Percentiles rank a stretch among this genome's conserved stretches.
These are phyloP conservation scores for Colletotrichum euphorbiae DNA, from an alignment of 2,329 filamentous ascomycete genomes.

Conservation along the genomic window DNA sequence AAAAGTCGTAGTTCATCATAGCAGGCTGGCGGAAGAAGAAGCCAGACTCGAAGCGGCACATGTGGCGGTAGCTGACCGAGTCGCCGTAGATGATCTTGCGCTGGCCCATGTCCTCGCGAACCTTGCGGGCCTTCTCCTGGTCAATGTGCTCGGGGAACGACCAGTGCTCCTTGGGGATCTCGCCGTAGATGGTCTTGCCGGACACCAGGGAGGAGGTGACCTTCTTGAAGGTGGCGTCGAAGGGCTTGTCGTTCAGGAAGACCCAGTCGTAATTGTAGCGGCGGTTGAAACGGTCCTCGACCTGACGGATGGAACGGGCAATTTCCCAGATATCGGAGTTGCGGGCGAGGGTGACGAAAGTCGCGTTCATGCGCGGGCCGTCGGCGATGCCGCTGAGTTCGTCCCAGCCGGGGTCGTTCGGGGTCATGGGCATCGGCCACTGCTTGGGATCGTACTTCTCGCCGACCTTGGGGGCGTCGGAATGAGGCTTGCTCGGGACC, in stretches of 20 bases:
- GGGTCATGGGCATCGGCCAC: conserved; percentile 63
- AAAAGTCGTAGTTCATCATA: conserved; percentile 98
- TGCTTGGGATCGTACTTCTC: conserved; percentile 53
- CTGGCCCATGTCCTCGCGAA: conserved; percentile 92
- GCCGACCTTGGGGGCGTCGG: conserved; percentile 43
- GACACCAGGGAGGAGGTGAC: conserved; percentile 91
- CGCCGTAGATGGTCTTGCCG: conserved; percentile 89
- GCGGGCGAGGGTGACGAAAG: conserved; percentile 94
- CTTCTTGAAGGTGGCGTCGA: conserved; percentile 93
- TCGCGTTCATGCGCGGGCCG: conserved; percentile 90
- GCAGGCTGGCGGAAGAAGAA: conserved; percentile 98
- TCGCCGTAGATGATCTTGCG: conserved; percentile 99
- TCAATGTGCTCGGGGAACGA: conserved; percentile 97
- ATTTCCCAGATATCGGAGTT: conserved; percentile 98
- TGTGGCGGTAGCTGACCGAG: conserved; percentile 96
- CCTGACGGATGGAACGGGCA: conserved; percentile 91
- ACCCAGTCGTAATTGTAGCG: conserved; percentile 99
- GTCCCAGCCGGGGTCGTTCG: conserved; percentile 64
- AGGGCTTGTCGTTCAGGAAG: conserved; percentile 96
- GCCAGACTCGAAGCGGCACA: conserved; percentile 98
- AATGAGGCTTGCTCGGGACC: conserved; percentile 41
- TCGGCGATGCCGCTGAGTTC: conserved; percentile 64
- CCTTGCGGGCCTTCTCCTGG: conserved; percentile 89
- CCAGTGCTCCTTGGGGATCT: conserved; percentile 94
- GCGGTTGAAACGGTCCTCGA: conserved; percentile 98